phyloP scores from a whole-genome alignment of 1,284 basidiomycete genomes.

The Rhodotorula sp. region DNA sequence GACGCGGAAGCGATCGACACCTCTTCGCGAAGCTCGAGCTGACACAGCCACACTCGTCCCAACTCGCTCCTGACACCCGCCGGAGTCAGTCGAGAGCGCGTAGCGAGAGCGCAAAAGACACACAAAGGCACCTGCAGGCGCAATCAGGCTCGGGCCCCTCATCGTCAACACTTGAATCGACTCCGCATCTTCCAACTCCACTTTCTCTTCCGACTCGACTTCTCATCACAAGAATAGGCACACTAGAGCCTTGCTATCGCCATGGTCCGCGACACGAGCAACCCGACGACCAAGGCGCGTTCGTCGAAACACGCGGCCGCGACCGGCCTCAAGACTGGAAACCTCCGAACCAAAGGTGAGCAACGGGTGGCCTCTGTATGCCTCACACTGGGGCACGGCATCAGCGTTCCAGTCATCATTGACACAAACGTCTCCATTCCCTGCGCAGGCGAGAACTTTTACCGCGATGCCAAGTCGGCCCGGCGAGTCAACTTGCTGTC shows the following conservation, averaged over 20 bases:
- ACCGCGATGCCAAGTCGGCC: conserved; percentile 61
- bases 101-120: too few relatives aligned
- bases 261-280: conserved; percentile 34
- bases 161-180: too few relatives aligned
- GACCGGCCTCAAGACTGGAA: conserved; percentile 41
- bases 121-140: too few relatives aligned
- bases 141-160: too few relatives aligned
- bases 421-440: neutral
- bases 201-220: too few relatives aligned
- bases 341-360: conserved; percentile 38
- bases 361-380: neutral
- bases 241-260: too few relatives aligned
- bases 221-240: neutral
- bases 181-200: too few relatives aligned
- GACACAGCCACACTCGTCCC: too few relatives aligned
- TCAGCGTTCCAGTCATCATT: neutral
- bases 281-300: conserved; percentile 32
- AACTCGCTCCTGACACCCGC: too few relatives aligned
- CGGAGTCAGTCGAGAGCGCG: too few relatives aligned
- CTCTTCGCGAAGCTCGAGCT: too few relatives aligned
- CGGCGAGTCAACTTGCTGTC: conserved; percentile 77
- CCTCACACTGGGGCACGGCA: neutral
- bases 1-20: too few relatives aligned
- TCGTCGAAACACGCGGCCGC: conserved; percentile 34
- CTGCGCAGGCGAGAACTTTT: conserved; percentile 43